Evolutionary conservation across 495 filamentous ascomycete species (phyloP).

Genomic region (Hyaloscypha bicolor): DNA sequence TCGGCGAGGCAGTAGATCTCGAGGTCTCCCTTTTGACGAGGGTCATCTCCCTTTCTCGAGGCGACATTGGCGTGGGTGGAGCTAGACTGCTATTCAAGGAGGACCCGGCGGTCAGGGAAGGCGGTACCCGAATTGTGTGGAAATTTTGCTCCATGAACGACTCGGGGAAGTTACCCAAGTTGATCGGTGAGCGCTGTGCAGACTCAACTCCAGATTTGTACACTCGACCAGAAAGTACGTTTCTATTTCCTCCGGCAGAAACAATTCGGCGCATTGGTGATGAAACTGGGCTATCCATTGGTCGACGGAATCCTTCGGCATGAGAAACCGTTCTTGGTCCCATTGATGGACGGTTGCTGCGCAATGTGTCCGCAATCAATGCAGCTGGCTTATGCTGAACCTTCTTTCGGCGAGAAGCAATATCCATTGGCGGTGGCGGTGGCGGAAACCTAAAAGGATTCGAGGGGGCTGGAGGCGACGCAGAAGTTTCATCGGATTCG

Average conservation of each 20-base stretch:
- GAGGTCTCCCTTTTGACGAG: constrained; percentile 23
- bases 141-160: constrained; percentile 31
- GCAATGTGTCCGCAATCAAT: constrained; percentile 22
- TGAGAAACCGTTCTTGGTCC: constrained; percentile 34
- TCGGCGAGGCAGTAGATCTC: constrained; percentile 31
- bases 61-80: constrained; percentile 35
- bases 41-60: constrained; percentile 31
- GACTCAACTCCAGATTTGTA: constrained; percentile 30
- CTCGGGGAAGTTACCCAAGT: constrained; percentile 28
- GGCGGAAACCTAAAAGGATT: constrained; percentile 32
- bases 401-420: constrained; percentile 34
- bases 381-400: constrained; percentile 30
- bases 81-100: constrained; percentile 33
- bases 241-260: constrained; percentile 33
- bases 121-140: constrained; percentile 25
- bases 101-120: constrained; percentile 21
- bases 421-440: constrained; percentile 30
- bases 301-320: constrained; percentile 31
- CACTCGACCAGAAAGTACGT: constrained; percentile 28
- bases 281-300: constrained; percentile 26
- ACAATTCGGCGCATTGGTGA: constrained; percentile 37
- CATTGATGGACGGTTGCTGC: constrained; percentile 21
- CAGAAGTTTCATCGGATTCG: constrained; percentile 25
- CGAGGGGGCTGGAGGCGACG: constrained; percentile 25
- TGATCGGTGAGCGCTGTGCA: constrained; percentile 33